A percentile compares a stretch with the other conserved stretches of the same genome.
Conservation (phyloP, 306 rosid genomes). For the Rubus parviflorus region DNA sequence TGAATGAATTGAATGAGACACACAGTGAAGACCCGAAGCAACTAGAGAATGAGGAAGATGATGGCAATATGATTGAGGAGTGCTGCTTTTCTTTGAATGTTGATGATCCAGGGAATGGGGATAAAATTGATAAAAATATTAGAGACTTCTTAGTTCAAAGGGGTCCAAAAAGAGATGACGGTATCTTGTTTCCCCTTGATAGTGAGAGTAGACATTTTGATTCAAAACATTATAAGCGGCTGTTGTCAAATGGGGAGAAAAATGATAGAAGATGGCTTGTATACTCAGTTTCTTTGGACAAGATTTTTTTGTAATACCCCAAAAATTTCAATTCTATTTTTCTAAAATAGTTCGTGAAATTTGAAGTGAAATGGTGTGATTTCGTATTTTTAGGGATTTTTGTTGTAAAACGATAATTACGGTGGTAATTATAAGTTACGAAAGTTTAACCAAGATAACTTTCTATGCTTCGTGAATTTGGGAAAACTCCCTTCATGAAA, state of each 20-base stretch:
- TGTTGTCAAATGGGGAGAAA: conserved; percentile 7
- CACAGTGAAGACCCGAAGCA: neutral
- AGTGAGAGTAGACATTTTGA: neutral
- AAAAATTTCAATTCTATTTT: too few species aligned
- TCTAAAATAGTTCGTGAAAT: too few species aligned
- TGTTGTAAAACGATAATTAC: too few species aligned
- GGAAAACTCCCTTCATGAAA: too few species aligned
- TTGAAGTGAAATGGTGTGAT: too few species aligned
- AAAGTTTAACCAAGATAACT: too few species aligned
- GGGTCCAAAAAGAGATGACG: neutral
- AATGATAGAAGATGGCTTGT: conserved; percentile 15
- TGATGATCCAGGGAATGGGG: conserved; percentile 2
- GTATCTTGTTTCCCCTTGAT: neutral
- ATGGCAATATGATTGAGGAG: neutral
- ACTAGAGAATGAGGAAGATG: neutral
- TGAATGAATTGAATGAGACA: neutral
- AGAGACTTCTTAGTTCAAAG: neutral
- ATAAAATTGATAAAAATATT: neutral
- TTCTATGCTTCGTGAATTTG: too few species aligned
- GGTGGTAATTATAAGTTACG: too few species aligned
- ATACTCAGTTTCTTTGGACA: neutral
- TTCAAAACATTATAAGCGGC: neutral
- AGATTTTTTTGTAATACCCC: too few species aligned
- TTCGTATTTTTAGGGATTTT: too few species aligned
- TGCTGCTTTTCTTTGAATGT: neutral